Evolutionary conservation across 345 rosid genomes (phyloP), one percentile per base, ranked within the genome.

Genomic region (Eutrema yunnanense): DNA sequence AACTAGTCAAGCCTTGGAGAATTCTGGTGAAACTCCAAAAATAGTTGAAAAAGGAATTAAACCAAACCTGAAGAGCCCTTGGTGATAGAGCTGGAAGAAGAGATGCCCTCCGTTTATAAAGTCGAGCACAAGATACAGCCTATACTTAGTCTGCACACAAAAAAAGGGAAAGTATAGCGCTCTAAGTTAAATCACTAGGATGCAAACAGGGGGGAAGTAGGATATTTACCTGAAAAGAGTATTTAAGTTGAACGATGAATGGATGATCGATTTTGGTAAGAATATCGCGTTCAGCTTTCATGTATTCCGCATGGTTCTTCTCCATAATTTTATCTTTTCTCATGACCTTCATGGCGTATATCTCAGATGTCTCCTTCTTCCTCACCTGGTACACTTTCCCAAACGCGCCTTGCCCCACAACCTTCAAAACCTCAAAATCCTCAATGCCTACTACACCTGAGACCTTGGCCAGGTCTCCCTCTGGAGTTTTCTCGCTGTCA

Each of bases 311-410:
- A 44, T 90, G 98, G 80, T 95, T 86, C 82, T 86, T 92, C 87
- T 95, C 96, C 85, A 95, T 83, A 9, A 95, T 88, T 66, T 79
- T 86, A 75, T 95, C 99, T 85, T 95, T 95, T 50, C 99, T 78
- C 98, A 95, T 87, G 62, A 95, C 99, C 85, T 95, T 95, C 99
- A 95, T 95, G 3, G 99, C 99, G 64, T 76, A 89, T 69, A 95
- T 88, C 76, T 95, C 96, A 6, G 88, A 80, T 0, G 99, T 87
- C 27, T 87, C 90, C 70, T 78, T 92, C 57, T 87, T 87, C 88
- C 90, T 89, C 56, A 92, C 99, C 72, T 95, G 97, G 65, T 52
- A 92, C 27, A 95, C 99, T 85, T 86, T 95, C 63, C 90, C 99
- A 84, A 95, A 95, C 62, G 96, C 93, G 80, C 99, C 99, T 80